Evolutionary conservation across 352 stramenopile genomes (phyloP).

Genomic region (Thalassiosira oceanica): DNA sequence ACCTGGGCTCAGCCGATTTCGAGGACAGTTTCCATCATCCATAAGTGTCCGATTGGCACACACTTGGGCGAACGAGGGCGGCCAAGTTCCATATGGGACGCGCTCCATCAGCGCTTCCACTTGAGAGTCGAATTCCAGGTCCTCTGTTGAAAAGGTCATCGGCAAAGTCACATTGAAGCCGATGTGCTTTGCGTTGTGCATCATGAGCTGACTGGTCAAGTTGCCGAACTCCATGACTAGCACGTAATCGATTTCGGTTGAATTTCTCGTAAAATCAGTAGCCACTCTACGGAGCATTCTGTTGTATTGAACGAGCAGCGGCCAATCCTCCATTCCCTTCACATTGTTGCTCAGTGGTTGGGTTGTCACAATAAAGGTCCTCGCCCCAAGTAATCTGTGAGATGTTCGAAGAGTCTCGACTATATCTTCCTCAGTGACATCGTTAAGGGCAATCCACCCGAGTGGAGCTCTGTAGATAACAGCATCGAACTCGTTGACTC

Average conservation of each 20-base stretch:
- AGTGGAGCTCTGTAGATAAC: slow-evolving; percentile 8
- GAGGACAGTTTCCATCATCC: neutral
- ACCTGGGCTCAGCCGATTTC: slow-evolving; percentile 9
- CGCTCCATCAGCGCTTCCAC: too few relatives aligned
- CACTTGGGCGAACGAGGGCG: too few relatives aligned
- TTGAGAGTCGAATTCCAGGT: neutral
- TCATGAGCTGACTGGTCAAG: slow-evolving; percentile 28
- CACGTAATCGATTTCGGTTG: slow-evolving; percentile 10
- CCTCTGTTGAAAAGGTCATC: slow-evolving; percentile 15
- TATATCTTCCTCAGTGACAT: slow-evolving; percentile 15
- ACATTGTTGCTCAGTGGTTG: slow-evolving; percentile 31
- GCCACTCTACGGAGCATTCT: too few relatives aligned
- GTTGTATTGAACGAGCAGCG: slow-evolving; percentile 11
- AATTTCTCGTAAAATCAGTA: slow-evolving; percentile 23
- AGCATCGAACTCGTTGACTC: slow-evolving; percentile 27
- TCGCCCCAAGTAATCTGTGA: slow-evolving; percentile 4
- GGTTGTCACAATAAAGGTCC: slow-evolving; percentile 22
- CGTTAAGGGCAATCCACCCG: slow-evolving; percentile 20
- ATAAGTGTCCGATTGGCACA: too few relatives aligned
- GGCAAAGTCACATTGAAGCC: slow-evolving; percentile 11
- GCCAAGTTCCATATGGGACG: slow-evolving; percentile 19
- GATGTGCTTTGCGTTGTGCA: slow-evolving; percentile 26
- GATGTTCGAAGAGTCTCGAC: slow-evolving; percentile 12
- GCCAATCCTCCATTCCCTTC: slow-evolving; percentile 10
- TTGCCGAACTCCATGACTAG: slow-evolving; percentile 27